These are phyloP conservation scores for Chytriomyces sp. DNA, from an alignment of 192 early-diverging fungal species.

Conservation along the genomic window DNA sequence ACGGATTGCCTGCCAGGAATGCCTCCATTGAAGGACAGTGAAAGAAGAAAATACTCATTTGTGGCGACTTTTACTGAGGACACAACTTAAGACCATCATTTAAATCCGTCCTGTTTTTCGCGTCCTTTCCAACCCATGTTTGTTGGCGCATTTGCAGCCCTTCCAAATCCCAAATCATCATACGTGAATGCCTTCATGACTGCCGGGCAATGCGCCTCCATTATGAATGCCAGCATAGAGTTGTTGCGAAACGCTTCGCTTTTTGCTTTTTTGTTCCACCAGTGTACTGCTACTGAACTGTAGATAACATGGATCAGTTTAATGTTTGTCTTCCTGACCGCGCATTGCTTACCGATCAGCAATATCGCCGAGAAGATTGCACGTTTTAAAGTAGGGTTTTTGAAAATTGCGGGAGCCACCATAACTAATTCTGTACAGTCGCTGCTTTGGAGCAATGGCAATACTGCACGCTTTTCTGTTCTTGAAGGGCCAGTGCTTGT, in stretches of 20 bases:
- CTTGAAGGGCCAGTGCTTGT: neutral
- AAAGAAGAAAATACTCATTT: too few species aligned
- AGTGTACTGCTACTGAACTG: conserved; percentile 33
- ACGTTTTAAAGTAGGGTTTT: conserved; percentile 23
- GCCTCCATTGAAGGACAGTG: conserved; percentile 8
- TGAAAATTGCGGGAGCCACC: neutral
- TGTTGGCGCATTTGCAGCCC: neutral
- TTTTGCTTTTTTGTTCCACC: conserved; percentile 36
- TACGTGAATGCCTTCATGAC: conserved; percentile 19
- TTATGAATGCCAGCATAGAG: conserved; percentile 26
- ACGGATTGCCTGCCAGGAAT: conserved; percentile 72
- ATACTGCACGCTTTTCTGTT: neutral
- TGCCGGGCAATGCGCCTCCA: conserved; percentile 29
- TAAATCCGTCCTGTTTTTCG: neutral
- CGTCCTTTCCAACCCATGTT: neutral
- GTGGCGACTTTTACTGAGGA: too few species aligned
- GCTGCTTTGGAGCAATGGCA: neutral
- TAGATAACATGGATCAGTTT: conserved; percentile 12
- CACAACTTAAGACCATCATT: too few species aligned
- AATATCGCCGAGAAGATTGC: conserved; percentile 17
- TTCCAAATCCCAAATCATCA: neutral
- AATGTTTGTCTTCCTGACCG: neutral
- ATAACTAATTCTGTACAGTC: conserved; percentile 13
- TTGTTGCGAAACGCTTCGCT: neutral
- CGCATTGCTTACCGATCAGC: conserved; percentile 25